Evolutionary conservation across 192 early-diverging fungal genomes (phyloP), one percentile per base, ranked within the genome.

Genomic region (Umbelopsis sp.): DNA sequence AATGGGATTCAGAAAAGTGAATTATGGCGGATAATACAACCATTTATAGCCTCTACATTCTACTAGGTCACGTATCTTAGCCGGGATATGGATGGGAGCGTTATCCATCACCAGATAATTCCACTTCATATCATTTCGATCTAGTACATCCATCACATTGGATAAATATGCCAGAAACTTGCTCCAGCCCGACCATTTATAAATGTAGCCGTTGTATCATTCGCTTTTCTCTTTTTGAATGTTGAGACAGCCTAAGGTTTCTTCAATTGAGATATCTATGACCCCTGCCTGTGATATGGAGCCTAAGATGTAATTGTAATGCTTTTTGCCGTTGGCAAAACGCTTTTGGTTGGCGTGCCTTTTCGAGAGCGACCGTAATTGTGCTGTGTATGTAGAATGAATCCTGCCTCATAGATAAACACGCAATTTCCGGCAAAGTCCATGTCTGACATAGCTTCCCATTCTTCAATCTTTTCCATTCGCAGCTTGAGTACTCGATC

Each of bases 341-440:
- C 66, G 4, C 8, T 22, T 29, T 66, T 73, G 44, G 47, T 29
- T 3, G 65, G 22, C 8, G 34, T 73, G 17, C 65, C 65, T 53
- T 73, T 66, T 65, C 29, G 22, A 9, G 29, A 49, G 21, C 71
- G 45, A 1, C 62, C 65, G 9, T 43, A 20, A 0, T 65, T 68
- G 11, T 54, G 52, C 20, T 16, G 34, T 24, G 54, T 77, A 50
- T 72, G 66, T 0, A 77, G 53, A 49, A 72, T 70, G 59, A 72
- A 72, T 3, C 75, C 75, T 20, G 71, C 71, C 21, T 72, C 54
- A 72, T 72, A 70, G 7, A 77, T 45, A 56, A 77, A 77, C 20
- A 77, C 70, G 16, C 70, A 54, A 16, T 68, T 53, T 26, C 72
- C 68, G 10, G 47, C n/a, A 41, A 69, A 77, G n/a, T 77, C 75